Percentiles rank a stretch among this genome's conserved stretches.
Conservation (phyloP, 2,329 filamentous ascomycete genomes). For the Aspergillus jensenii region DNA sequence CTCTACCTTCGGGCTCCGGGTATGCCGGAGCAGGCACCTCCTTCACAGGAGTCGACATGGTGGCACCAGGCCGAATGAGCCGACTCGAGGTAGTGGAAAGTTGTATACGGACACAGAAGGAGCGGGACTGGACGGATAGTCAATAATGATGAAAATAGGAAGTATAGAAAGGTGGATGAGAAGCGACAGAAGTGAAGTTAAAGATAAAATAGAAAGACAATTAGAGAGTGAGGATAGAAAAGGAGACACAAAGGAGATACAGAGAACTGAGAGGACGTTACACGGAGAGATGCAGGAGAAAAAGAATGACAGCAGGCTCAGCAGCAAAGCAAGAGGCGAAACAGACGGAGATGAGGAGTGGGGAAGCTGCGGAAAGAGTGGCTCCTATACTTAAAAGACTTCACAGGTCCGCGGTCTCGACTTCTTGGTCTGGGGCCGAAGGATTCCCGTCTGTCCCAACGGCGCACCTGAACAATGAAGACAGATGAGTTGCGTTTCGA, state of each 20-base stretch:
- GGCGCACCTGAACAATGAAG: neutral
- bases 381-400: slow-evolving; percentile 4
- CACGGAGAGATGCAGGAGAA: slow-evolving; percentile 9
- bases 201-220: neutral
- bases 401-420: neutral
- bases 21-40: slow-evolving; percentile 28
- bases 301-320: slow-evolving; percentile 5
- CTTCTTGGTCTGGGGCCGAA: neutral
- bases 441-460: neutral
- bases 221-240: neutral
- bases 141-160: neutral
- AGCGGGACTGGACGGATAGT: neutral
- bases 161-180: neutral
- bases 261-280: neutral
- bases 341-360: slow-evolving; percentile 10
- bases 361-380: slow-evolving; percentile 1
- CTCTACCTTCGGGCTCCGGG: slow-evolving; percentile 27
- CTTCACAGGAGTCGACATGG: slow-evolving; percentile 37
- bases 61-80: slow-evolving; percentile 26
- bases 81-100: neutral
- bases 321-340: slow-evolving; percentile 6
- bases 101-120: neutral
- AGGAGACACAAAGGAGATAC: neutral
- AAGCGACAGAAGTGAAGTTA: neutral
- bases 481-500: neutral